These are phyloP conservation scores for Mortierella sp. DNA, from an alignment of 371 early-diverging fungal genomes.

Conservation along the genomic window DNA sequence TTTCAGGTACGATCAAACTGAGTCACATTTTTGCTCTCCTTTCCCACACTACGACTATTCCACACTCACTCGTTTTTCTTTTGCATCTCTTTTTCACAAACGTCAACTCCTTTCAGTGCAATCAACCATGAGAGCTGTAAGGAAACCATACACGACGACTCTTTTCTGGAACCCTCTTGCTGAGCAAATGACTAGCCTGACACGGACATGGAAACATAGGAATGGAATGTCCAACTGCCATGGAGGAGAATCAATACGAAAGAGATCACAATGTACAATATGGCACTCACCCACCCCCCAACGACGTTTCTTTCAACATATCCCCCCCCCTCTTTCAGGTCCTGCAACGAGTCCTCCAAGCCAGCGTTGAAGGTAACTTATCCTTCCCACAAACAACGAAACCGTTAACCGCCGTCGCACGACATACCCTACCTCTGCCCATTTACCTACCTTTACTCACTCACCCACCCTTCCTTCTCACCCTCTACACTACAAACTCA, in stretches of 20 bases:
- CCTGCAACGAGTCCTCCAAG: slow-evolving; percentile 65
- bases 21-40: no score
- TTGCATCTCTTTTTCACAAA: background rate
- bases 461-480: background rate
- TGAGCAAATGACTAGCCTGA: background rate
- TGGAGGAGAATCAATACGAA: background rate
- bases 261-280: background rate
- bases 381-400: background rate
- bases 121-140: slow-evolving; percentile 14
- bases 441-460: no score
- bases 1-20: no score
- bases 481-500: no score
- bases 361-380: slow-evolving; percentile 62
- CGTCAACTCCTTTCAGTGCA: background rate
- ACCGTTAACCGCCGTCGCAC: background rate
- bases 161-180: background rate
- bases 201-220: background rate
- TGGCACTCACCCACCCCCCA: background rate
- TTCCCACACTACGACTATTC: no score
- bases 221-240: background rate
- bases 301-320: background rate
- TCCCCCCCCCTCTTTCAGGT: slow-evolving; percentile 57
- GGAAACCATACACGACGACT: background rate
- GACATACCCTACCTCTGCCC: background rate
- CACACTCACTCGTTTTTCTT: no score